Evolutionary conservation across 2,329 filamentous ascomycete species (phyloP).

Genomic region (Fusarium sarcochroum): DNA sequence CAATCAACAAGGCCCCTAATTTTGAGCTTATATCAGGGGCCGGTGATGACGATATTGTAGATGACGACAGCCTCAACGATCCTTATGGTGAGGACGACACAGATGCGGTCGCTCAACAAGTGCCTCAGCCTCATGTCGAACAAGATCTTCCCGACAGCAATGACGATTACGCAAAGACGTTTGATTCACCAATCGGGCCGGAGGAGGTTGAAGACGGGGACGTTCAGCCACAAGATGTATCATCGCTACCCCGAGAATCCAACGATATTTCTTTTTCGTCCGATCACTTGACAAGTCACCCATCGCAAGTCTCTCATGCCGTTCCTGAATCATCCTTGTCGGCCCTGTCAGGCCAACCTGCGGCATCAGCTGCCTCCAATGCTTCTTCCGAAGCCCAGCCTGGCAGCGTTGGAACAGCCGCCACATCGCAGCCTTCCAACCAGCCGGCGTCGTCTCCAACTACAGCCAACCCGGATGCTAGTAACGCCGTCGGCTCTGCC

Average conservation of each 20-base stretch:
- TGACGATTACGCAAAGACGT: slow-evolving; percentile 66
- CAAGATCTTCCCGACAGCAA: slow-evolving; percentile 54
- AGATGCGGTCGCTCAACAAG: slow-evolving; percentile 46
- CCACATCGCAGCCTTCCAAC: slow-evolving; percentile 43
- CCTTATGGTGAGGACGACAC: slow-evolving; percentile 60
- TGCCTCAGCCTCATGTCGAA: slow-evolving; percentile 48
- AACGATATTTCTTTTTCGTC: slow-evolving; percentile 58
- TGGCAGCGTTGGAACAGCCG: slow-evolving; percentile 40
- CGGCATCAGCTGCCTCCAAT: slow-evolving; percentile 47
- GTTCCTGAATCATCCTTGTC: slow-evolving; percentile 52
- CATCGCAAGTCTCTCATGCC: slow-evolving; percentile 51
- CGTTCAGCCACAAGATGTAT: slow-evolving; percentile 59
- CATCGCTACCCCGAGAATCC: slow-evolving; percentile 60
- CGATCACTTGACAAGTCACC: slow-evolving; percentile 55
- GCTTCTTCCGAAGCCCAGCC: slow-evolving; percentile 49
- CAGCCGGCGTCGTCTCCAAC: slow-evolving; percentile 45
- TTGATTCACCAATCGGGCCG: slow-evolving; percentile 62
- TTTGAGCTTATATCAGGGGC: slow-evolving; percentile 53
- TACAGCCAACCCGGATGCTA: slow-evolving; percentile 49
- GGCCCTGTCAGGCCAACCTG: slow-evolving; percentile 44
- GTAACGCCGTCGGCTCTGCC: slow-evolving; percentile 48
- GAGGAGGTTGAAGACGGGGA: slow-evolving; percentile 55
- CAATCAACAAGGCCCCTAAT: slow-evolving; percentile 49
- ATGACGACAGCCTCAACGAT: slow-evolving; percentile 65
- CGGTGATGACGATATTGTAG: slow-evolving; percentile 57